Evolutionary conservation across 108 stramenopile genomes (phyloP).

Genomic region (Cyclotella kingstonii): DNA sequence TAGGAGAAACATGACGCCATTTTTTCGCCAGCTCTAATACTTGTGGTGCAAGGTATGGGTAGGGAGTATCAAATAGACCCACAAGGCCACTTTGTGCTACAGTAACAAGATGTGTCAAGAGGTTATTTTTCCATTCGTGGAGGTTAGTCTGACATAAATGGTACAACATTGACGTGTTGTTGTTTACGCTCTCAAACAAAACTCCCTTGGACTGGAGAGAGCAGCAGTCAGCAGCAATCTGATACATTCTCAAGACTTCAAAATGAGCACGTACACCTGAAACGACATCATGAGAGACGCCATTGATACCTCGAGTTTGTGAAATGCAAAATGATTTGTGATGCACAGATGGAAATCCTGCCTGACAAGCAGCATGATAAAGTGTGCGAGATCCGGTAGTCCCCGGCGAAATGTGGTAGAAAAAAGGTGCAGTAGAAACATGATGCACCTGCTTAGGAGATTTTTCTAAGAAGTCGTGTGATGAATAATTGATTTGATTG

Average conservation of each 20-base stretch:
- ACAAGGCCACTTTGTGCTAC: constrained; percentile 29
- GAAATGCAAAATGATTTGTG: constrained; percentile 50
- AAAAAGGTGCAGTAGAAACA: constrained; percentile 24
- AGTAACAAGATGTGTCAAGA: constrained; percentile 13
- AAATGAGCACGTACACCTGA: constrained; percentile 34
- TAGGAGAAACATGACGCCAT: constrained; percentile 1
- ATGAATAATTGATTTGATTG: not conserved
- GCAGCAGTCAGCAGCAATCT: constrained; percentile 30
- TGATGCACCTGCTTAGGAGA: too few relatives aligned
- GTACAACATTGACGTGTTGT: not conserved
- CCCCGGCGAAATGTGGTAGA: constrained; percentile 44
- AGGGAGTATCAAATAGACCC: constrained; percentile 46
- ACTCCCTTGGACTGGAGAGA: constrained; percentile 10
- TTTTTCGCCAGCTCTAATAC: constrained; percentile 17
- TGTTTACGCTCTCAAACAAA: not conserved
- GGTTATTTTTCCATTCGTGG: constrained; percentile 17
- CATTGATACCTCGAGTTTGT: constrained; percentile 20
- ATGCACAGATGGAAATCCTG: constrained; percentile 43
- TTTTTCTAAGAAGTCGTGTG: not conserved
- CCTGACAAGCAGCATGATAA: constrained; percentile 35
- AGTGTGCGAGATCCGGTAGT: constrained; percentile 38
- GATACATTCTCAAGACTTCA: constrained; percentile 33
- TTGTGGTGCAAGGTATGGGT: constrained; percentile 35
- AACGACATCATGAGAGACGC: constrained; percentile 20
- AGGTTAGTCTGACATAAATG: constrained; percentile 12